These are phyloP conservation scores for Ascochyta rabiei DNA, from an alignment of 2,329 filamentous ascomycete genomes.

Conservation along the genomic window DNA sequence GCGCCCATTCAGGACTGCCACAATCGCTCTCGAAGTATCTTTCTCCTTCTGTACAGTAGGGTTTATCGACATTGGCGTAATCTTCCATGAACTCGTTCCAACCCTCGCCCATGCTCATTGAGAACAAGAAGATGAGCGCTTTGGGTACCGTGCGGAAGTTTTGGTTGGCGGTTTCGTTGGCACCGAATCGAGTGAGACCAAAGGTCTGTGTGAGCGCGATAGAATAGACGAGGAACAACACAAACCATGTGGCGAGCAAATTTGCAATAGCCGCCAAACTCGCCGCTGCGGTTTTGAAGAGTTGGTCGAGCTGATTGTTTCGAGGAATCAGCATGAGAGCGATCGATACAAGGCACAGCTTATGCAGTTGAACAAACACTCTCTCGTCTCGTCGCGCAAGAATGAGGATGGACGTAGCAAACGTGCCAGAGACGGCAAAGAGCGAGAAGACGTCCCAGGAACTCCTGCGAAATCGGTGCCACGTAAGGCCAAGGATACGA, in stretches of 20 bases:
- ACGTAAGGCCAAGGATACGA: slow-evolving; percentile 85
- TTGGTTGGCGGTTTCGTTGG: slow-evolving; percentile 73
- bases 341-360: slow-evolving; percentile 90
- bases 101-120: slow-evolving; percentile 90
- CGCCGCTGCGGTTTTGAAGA: slow-evolving; percentile 97
- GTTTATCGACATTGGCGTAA: slow-evolving; percentile 78
- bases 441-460: slow-evolving; percentile 96
- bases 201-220: slow-evolving; percentile 97
- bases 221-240: slow-evolving; percentile 93
- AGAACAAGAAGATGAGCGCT: slow-evolving; percentile 89
- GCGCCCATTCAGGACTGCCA: slow-evolving; percentile 86
- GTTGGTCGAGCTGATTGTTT: slow-evolving; percentile 94
- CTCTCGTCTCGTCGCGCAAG: slow-evolving; percentile 63
- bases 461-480: slow-evolving; percentile 88
- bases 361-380: slow-evolving; percentile 82
- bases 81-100: slow-evolving; percentile 99
- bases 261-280: slow-evolving; percentile 91
- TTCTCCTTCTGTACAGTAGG: slow-evolving; percentile 74
- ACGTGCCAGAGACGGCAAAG: slow-evolving; percentile 77
- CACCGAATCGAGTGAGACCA: slow-evolving; percentile 86
- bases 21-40: slow-evolving; percentile 90
- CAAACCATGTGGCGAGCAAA: slow-evolving; percentile 93
- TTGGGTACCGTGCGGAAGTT: slow-evolving; percentile 96
- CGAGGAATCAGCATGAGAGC: slow-evolving; percentile 89
- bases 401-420: slow-evolving; percentile 80